Evolutionary conservation across 257 asterid genomes (phyloP).

Genomic region (Solanum clarkiae): DNA sequence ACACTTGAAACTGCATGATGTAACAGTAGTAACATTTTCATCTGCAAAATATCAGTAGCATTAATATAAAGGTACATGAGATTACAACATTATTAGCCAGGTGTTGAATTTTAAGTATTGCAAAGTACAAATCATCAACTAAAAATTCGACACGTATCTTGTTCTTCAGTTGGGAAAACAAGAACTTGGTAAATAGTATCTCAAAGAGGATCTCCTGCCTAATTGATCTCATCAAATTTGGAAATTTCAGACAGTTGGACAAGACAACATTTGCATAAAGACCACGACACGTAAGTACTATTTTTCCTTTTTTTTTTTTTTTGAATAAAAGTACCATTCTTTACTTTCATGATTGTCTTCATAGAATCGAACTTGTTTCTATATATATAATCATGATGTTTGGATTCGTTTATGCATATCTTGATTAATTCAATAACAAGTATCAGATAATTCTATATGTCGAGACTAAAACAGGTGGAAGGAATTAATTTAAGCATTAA

Average conservation of each 20-base stretch:
- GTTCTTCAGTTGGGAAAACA: neutral
- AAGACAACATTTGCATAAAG: neutral
- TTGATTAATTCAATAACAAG: too few species aligned
- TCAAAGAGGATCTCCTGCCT: neutral
- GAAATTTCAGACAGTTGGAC: neutral
- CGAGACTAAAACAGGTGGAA: too few species aligned
- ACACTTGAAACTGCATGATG: neutral
- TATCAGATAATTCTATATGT: too few species aligned
- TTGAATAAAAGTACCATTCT: neutral
- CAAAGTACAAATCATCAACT: neutral
- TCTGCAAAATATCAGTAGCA: neutral
- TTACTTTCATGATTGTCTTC: neutral
- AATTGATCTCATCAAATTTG: neutral
- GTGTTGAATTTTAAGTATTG: neutral
- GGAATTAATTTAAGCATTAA: too few species aligned
- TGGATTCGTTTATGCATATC: too few species aligned
- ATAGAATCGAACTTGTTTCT: neutral
- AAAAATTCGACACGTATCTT: neutral
- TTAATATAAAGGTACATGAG: neutral
- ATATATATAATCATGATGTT: too few species aligned
- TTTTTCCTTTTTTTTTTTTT: too few species aligned
- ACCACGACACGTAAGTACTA: neutral
- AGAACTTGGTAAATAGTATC: neutral
- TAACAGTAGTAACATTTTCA: neutral
- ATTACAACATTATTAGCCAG: neutral